Base-by-base conservation (phyloP, 2,329 filamentous ascomycete genomes). In the Proliferodiscus dingleyae region DNA sequence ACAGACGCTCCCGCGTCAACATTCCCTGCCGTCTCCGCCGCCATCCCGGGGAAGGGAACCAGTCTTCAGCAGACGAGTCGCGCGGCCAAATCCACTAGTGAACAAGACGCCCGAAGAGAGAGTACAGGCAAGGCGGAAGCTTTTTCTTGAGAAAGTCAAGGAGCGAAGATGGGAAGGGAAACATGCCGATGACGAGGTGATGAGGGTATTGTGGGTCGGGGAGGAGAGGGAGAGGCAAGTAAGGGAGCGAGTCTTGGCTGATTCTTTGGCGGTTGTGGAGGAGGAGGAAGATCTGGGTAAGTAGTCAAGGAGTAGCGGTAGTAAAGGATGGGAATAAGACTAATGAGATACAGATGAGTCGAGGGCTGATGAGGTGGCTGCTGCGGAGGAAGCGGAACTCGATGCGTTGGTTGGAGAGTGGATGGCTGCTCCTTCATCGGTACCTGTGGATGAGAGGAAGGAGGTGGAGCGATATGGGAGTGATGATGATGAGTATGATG, bases 141-240 rank as follows among this genome's bases (percentile, higher is more conserved):
- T 85, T 45, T 91, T 91, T 57, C 67, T 91, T 48, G 78, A 81
- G 60, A 85, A 74, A 41, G 80, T 85, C 2, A 78, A 84, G 33
- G 78, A 85, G 22, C 74, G 69, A 56, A 67, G 69, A 18, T 84
- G 80, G 73, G 71, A 77, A 56, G 69, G 74, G 41, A 69, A 81
- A 53, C 80, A 81, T 21, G 79, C 81, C 2, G 81, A 85, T 56
- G 79, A 83, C 55, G 75, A 78, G 60, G 64, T 69, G 47, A 62
- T 68, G 61, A 55, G 67, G 41, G 55, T 61, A 37, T 62, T 69
- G 37, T 69, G 65, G 58, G 52, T 68, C 30, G 60, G 61, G 7
- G 67, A 69, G 42, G 61, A 66, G 54, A 63, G 59, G 41, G 64
- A 63, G 34, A 55, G 47, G 41, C 55, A 57, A 36, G 55, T 59